These are phyloP conservation scores for Scheffersomyces stipitis DNA, from an alignment of 805 yeast species.

Conservation along the genomic window DNA sequence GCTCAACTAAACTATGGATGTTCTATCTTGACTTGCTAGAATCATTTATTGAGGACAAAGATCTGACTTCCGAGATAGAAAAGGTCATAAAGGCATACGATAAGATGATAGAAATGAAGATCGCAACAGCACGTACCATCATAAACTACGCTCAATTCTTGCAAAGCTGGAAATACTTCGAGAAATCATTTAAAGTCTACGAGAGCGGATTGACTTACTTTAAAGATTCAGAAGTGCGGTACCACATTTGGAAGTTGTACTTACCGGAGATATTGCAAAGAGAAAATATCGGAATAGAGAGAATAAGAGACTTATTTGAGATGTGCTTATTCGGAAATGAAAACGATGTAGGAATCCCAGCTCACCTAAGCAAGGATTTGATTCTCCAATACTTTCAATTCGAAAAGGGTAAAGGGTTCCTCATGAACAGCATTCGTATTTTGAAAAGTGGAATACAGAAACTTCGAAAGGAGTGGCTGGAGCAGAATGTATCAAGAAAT, in stretches of 20 bases:
- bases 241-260: slow-evolving; percentile 73
- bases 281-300: slow-evolving; percentile 17
- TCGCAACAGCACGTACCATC: slow-evolving; percentile 67
- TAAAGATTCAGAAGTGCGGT: slow-evolving; percentile 50
- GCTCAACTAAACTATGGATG: slow-evolving; percentile 68
- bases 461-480: slow-evolving; percentile 12
- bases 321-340: slow-evolving; percentile 46
- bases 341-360: slow-evolving; percentile 37
- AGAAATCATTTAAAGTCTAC: slow-evolving; percentile 57
- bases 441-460: slow-evolving; percentile 15
- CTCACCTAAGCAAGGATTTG: slow-evolving; percentile 46
- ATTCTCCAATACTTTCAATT: slow-evolving; percentile 57
- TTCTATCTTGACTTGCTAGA: slow-evolving; percentile 71
- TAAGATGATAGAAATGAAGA: slow-evolving; percentile 43
- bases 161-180: slow-evolving; percentile 45
- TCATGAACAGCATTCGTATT: slow-evolving; percentile 41
- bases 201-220: slow-evolving; percentile 70
- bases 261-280: slow-evolving; percentile 47
- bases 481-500: no score
- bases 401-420: slow-evolving; percentile 57
- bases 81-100: slow-evolving; percentile 26
- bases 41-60: slow-evolving; percentile 38
- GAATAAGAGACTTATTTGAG: slow-evolving; percentile 72
- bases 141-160: slow-evolving; percentile 66
- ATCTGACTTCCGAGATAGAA: slow-evolving; percentile 12